These are phyloP conservation scores for Poronia punctata DNA, from an alignment of 495 filamentous ascomycete genomes.

Conservation along the genomic window DNA sequence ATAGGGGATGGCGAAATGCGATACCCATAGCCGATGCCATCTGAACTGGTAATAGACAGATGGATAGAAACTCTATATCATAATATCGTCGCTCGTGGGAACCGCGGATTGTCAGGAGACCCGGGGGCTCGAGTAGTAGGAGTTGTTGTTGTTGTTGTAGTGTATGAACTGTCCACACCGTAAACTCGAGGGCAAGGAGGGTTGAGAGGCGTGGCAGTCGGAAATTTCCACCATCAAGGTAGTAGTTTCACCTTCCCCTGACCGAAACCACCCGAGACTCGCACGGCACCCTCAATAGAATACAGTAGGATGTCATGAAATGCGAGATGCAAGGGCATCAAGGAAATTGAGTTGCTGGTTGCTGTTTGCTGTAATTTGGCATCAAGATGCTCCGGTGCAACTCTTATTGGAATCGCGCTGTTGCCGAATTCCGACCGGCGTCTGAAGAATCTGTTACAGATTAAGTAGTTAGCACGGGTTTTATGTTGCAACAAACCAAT, in stretches of 20 bases:
- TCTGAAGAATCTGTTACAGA: constrained; percentile 28
- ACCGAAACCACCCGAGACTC: no score
- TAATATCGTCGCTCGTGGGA: constrained; percentile 13
- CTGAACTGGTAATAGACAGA: no score
- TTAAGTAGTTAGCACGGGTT: constrained; percentile 7
- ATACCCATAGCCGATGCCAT: constrained; percentile 1
- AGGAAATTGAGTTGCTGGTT: background rate
- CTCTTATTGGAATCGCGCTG: constrained; percentile 24
- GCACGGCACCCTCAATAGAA: no score
- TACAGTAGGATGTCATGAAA: background rate
- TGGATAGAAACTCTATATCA: constrained; percentile 15
- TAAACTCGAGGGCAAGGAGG: no score
- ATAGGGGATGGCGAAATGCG: constrained; percentile 13
- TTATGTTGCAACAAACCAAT: background rate
- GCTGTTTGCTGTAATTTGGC: background rate
- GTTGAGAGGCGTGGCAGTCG: no score
- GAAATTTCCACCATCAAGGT: no score
- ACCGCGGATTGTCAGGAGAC: background rate
- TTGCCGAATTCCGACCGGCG: constrained; percentile 24
- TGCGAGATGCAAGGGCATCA: background rate
- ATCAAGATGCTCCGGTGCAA: background rate
- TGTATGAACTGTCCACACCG: no score
- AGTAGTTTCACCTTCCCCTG: no score
- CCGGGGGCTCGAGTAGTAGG: no score
- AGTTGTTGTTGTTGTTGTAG: no score